Evolutionary conservation across 805 yeast species (phyloP).

Genomic region (Ogataea degrootiae): DNA sequence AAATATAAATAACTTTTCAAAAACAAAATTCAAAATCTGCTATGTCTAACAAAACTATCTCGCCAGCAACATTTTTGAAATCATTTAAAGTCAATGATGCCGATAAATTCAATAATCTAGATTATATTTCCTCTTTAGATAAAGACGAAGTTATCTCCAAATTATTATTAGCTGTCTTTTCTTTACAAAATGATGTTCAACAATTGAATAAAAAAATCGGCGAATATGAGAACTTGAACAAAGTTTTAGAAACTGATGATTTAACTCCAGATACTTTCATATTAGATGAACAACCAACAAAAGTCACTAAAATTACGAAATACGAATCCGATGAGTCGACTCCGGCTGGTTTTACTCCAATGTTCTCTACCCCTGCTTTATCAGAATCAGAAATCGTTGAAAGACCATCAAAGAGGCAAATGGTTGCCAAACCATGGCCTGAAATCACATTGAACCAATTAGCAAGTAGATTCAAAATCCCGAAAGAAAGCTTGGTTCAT

Average conservation of each 20-base stretch:
- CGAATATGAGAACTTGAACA: conserved; percentile 17
- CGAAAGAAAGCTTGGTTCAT: conserved; percentile 17
- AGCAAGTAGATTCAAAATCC: conserved; percentile 23
- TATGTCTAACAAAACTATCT: background rate
- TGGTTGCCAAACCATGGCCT: conserved; percentile 25
- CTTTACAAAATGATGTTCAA: conserved; percentile 17
- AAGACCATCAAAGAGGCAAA: conserved; percentile 17
- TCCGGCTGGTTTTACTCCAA: conserved; percentile 23
- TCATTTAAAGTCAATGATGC: conserved; percentile 18
- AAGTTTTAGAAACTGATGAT: conserved; percentile 16
- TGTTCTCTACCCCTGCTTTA: conserved; percentile 22
- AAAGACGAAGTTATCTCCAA: conserved; percentile 20
- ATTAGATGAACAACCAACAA: conserved; percentile 2
- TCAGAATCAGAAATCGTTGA: conserved; percentile 16
- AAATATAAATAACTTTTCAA: no score
- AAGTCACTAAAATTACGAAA: conserved; percentile 16
- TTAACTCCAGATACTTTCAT: conserved; percentile 1
- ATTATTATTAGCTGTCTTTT: conserved; percentile 13
- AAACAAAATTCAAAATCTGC: no score
- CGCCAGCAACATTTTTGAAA: conserved; percentile 12
- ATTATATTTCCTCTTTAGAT: conserved; percentile 14
- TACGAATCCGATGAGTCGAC: conserved; percentile 6
- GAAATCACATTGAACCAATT: conserved; percentile 26
- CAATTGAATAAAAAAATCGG: conserved; percentile 12
- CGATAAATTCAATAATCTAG: conserved; percentile 14